Base-by-base conservation (phyloP, 2,329 filamentous ascomycete species). In the Davidsoniella virescens region DNA sequence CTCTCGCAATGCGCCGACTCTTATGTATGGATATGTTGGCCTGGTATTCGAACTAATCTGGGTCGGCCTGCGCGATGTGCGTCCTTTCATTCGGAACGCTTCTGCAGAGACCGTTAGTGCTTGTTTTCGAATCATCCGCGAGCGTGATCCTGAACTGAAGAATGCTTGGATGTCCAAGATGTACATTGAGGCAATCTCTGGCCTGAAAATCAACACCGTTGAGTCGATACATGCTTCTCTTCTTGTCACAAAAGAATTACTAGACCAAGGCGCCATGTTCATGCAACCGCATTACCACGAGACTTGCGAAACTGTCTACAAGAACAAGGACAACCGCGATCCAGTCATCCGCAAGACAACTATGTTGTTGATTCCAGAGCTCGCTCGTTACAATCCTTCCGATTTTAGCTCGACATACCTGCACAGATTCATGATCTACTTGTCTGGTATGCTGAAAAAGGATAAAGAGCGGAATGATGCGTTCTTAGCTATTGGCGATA, bases 211-310 rank as follows among this genome's bases (percentile, higher is more conserved):
- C 47, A 83, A 80, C 58, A 87, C 86, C 16, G 75, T 93, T 50
- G 92, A 98, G 63, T 83, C 80, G 53, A 82, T 94, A 40, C 93
- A 98, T 62, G 92, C 87, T n/a, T 95, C 90, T 2, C 73, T 98
- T 39, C 73, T 98, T 17, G 87, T 93, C 1, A 74, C 96, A 59
- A 93, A 90, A 63, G 90, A 96, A 66, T 75, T 98, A 44, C 77
- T 98, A 16, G 78, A 92, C 55, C 90, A 94, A 62, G 92, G 92
- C 49, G 88, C 87, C 58, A 98, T 98, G 90, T 98, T 94, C 65
- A 96, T 98, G 92, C 87, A 94, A 59, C 85, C 88, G 38, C 80
- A 88, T 61, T 98, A 96, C 64, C 78, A 82, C 52, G 86, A 94
- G 58, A 82, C 87, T 9, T 96, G 90, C 62, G 92, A 98, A 55